Base-by-base conservation (phyloP, 768 basidiomycete species). In the Cubamyces sp. region DNA sequence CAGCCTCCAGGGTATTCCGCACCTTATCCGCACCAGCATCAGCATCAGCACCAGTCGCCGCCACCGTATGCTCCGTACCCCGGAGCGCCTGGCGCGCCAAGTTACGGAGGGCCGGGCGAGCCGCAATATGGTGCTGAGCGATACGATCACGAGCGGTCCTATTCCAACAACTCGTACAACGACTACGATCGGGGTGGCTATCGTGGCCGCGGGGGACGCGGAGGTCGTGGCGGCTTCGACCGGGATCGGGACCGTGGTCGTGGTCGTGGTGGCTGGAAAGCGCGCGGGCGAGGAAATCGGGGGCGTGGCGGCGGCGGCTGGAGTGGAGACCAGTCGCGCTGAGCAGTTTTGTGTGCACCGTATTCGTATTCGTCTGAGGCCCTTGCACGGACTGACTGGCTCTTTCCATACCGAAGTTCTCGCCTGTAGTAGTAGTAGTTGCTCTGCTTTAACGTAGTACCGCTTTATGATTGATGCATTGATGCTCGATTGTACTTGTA, bases 111-210 rank as follows among this genome's bases (percentile, higher is more conserved):
- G 34, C 34, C 34, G 34, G 34, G 34, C 34, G 53, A 34, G 21
- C 12, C 46, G 30, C 63, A 64, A 26, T 45, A 77, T 56, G 71
- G 71, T 18, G 5, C 34, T 9, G 75, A 80, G 59, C 75, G 55
- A 7, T 66, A 59, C 56, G 69, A 68, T 14, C 60, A 46, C 19
- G 62, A 62, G 23, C 58, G 57, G 23, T 56, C 46, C 9, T 49
- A 49, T 30, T 23, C 48, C 26, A n/a, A 34, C 34, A 34, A 26
- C 12, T 0, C 48, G 25, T 28, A 30, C 26, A 28, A 49, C 18
- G 48, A 49, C 48, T 49, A 49, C 14, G 48, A 49, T 16, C 3
- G 48, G 26, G 48, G 48, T 26, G 48, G 48, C 3, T 49, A 49
- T n/a, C 48, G 48, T 7, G 48, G 48, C 18, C 48, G 48, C 25